Conservation (phyloP, 2,329 filamentous ascomycete genomes). For the Colletotrichum tabaci region DNA sequence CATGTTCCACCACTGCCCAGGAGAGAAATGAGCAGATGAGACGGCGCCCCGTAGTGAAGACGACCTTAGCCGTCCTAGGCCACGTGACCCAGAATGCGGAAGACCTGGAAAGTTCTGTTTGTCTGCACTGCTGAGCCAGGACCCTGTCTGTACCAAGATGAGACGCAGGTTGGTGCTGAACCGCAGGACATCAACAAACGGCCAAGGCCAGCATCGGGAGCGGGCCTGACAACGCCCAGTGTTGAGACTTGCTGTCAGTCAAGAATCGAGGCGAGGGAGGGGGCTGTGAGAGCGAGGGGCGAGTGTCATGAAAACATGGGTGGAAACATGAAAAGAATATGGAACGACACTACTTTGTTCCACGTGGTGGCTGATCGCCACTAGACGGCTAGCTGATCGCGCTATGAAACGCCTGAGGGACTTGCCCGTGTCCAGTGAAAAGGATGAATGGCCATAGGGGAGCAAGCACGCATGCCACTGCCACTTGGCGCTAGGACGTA, state of each 20-base stretch:
- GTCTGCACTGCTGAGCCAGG: neutral
- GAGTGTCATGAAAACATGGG: too few species aligned
- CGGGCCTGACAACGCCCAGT: neutral
- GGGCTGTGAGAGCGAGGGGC: constrained; percentile 15
- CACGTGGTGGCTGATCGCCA: constrained; percentile 40
- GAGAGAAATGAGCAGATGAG: neutral
- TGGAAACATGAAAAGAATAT: neutral
- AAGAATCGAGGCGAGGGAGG: neutral
- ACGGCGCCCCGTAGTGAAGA: neutral
- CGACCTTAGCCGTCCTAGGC: neutral
- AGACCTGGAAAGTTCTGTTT: neutral
- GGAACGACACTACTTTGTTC: constrained; percentile 9
- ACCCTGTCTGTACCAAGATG: neutral
- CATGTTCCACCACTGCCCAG: neutral
- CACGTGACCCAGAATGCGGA: neutral
- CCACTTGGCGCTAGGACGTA: too few species aligned
- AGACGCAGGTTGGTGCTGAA: neutral
- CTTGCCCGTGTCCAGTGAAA: constrained; percentile 7
- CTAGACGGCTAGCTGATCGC: constrained; percentile 33
- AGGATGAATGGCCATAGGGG: neutral
- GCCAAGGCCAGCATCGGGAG: neutral
- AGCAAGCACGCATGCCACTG: too few species aligned
- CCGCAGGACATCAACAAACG: neutral
- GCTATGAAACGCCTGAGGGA: constrained; percentile 21
- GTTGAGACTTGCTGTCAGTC: neutral